Percentiles rank a stretch among this genome's conserved stretches.
phyloP scores from a whole-genome alignment of 352 stramenopile species.

The Thraustochytrium striatum region DNA sequence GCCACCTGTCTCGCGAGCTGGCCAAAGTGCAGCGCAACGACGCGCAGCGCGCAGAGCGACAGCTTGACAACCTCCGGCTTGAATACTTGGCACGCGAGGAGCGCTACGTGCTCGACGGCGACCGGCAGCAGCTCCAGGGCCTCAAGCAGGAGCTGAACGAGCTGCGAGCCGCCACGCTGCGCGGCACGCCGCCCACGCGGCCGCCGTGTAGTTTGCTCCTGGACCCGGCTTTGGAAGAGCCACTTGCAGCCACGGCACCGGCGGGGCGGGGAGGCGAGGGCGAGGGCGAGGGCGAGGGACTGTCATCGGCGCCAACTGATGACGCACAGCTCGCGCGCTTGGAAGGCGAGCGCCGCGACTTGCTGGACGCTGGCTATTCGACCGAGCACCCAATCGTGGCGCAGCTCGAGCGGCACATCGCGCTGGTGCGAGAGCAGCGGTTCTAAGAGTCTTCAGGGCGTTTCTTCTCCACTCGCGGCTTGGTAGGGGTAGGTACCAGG shows the following conservation, averaged over 20 bases:
- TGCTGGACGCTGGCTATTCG: conserved; percentile 4
- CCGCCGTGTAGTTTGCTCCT: background rate
- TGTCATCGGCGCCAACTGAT: background rate
- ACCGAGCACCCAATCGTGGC: conserved; percentile 6
- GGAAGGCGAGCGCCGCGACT: background rate
- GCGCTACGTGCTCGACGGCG: conserved; percentile 53
- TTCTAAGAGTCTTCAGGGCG: background rate
- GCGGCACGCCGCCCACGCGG: background rate
- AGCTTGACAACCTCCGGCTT: conserved; percentile 50
- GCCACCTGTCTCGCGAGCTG: conserved; percentile 39
- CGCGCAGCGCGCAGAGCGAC: conserved; percentile 17
- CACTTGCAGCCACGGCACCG: background rate
- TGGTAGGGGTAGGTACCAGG: background rate
- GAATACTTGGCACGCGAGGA: conserved; percentile 50
- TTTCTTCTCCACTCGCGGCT: background rate
- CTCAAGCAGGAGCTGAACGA: conserved; percentile 52
- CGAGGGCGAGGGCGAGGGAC: background rate
- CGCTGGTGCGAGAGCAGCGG: background rate
- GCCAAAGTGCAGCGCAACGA: background rate
- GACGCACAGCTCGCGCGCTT: background rate
- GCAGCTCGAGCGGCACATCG: conserved; percentile 38
- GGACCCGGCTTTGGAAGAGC: background rate
- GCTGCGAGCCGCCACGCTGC: conserved; percentile 39
- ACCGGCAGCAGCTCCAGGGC: conserved; percentile 50
- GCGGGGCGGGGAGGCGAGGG: too few relatives aligned